Conservation (phyloP, 306 rosid species). For the Castanea sativa region DNA sequence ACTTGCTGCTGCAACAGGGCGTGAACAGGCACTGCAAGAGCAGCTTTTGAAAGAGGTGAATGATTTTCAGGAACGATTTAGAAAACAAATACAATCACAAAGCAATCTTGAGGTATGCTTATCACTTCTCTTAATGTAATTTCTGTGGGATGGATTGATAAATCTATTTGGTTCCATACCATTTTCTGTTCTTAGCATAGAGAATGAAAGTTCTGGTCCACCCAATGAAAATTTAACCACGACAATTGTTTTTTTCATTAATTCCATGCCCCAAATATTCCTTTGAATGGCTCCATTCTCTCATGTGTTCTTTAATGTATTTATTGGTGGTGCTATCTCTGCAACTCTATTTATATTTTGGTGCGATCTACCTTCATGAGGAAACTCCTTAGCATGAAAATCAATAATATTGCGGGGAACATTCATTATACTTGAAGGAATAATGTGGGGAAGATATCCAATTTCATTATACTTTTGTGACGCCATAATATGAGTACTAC, state of each 20-base stretch:
- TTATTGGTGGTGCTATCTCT: not conserved
- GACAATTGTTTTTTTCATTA: not conserved
- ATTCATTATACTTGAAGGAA: not conserved
- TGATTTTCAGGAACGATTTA: slow-evolving; percentile 62
- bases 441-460: not conserved
- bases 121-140: not conserved
- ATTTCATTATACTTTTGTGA: not conserved
- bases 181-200: not conserved
- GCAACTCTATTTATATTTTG: not conserved
- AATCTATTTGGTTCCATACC: slow-evolving; percentile 6
- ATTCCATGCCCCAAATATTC: not conserved
- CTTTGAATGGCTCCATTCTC: not conserved
- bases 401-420: not conserved
- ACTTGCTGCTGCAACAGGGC: slow-evolving; percentile 86
- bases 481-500: not conserved
- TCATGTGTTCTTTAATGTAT: not conserved
- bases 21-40: slow-evolving; percentile 70
- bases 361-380: not conserved
- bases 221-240: not conserved
- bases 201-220: not conserved
- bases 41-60: slow-evolving; percentile 71
- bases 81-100: slow-evolving; percentile 53
- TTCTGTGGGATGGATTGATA: not conserved
- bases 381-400: not conserved
- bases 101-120: slow-evolving; percentile 59